A percentile compares a stretch with the other conserved stretches of the same genome.
Conservation (phyloP, 148 eudicot species). For the Cornus suecica region DNA sequence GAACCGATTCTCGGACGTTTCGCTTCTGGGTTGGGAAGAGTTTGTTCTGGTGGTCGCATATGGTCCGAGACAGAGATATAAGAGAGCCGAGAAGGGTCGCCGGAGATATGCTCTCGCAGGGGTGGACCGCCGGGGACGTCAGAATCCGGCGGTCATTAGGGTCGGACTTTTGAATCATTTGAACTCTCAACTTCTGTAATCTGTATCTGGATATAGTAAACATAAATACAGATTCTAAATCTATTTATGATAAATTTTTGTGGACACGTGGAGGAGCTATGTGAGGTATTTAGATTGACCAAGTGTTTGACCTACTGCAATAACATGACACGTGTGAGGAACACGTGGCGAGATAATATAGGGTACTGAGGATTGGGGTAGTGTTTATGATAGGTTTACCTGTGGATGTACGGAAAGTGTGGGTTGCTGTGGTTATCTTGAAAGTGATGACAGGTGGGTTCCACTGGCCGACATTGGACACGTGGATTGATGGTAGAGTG, state of each 20-base stretch:
- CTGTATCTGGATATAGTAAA: constrained; percentile 6
- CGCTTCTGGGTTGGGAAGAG: constrained; percentile 43
- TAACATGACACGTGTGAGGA: constrained; percentile 16
- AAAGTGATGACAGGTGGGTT: neutral
- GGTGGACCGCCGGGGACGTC: constrained; percentile 63
- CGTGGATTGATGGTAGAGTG: constrained; percentile 5
- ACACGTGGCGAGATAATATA: constrained; percentile 17
- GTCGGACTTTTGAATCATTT: constrained; percentile 48
- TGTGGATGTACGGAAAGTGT: neutral
- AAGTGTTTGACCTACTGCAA: neutral
- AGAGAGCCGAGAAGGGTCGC: constrained; percentile 52
- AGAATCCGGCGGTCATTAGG: constrained; percentile 66
- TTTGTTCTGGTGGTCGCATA: constrained; percentile 32
- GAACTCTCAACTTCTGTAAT: neutral
- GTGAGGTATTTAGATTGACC: neutral
- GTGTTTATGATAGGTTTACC: neutral
- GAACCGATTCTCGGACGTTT: constrained; percentile 47
- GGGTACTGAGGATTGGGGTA: neutral
- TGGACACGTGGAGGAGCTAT: constrained; percentile 32
- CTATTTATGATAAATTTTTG: neutral
- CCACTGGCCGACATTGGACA: neutral
- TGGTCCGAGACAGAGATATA: constrained; percentile 35
- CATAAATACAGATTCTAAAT: neutral
- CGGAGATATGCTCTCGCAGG: constrained; percentile 61
- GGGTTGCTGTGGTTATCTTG: neutral